Conservation (phyloP, 306 rosid genomes). For the Rubus parviflorus region DNA sequence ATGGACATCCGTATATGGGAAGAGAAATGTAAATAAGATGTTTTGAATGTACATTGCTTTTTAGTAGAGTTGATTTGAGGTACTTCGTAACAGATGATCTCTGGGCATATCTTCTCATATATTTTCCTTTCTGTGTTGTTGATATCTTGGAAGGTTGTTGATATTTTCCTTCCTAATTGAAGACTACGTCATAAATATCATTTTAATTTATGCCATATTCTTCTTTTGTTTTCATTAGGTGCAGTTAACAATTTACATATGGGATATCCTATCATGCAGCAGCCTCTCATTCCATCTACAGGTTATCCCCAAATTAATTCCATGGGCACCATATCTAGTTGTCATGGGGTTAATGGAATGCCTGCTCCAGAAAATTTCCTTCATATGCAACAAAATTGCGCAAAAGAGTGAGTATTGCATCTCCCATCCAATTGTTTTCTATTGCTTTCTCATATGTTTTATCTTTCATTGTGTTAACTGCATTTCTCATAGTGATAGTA, state of each 20-base stretch:
- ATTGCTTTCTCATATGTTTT: not conserved
- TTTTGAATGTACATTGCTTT: not conserved
- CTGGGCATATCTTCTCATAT: not conserved
- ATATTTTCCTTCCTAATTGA: not conserved
- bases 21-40: not conserved
- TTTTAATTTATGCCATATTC: not conserved
- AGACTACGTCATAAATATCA: not conserved
- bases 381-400: constrained; percentile 11
- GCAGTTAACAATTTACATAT: not conserved
- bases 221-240: not conserved
- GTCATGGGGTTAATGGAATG: not conserved
- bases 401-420: constrained; percentile 5
- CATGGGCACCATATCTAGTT: not conserved
- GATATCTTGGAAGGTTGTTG: not conserved
- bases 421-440: not conserved
- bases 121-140: not conserved
- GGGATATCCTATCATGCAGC: constrained; percentile 2
- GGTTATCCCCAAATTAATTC: constrained; percentile 2
- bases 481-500: not conserved
- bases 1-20: not conserved
- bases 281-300: constrained; percentile 5
- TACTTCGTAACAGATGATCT: not conserved
- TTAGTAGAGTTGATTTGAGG: not conserved
- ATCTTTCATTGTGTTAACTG: not conserved
- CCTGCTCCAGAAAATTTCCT: constrained; percentile 12